A percentile compares a stretch with the other conserved stretches of the same genome.
Conservation (phyloP, 352 stramenopile genomes). For the Globisporangium megalacanthum region DNA sequence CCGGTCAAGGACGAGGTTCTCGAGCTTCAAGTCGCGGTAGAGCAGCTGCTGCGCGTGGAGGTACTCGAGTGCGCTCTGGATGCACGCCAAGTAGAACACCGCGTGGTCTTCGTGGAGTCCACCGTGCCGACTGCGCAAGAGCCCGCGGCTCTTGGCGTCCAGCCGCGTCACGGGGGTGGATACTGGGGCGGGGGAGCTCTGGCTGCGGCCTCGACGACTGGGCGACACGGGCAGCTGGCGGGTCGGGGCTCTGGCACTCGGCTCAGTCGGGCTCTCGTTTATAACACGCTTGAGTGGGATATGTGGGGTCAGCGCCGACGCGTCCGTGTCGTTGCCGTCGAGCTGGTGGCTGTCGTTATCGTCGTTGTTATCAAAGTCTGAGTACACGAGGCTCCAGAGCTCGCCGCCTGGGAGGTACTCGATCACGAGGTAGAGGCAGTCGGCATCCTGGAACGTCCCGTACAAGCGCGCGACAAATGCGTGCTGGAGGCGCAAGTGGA, state of each 20-base stretch:
- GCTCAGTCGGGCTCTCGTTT: neutral
- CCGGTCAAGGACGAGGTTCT: conserved; percentile 85
- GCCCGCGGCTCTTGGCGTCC: conserved; percentile 27
- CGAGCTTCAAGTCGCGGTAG: conserved; percentile 89
- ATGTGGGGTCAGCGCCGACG: conserved; percentile 1
- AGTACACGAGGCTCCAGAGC: conserved; percentile 73
- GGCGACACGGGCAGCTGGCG: neutral
- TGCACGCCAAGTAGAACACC: conserved; percentile 90
- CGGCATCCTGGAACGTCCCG: conserved; percentile 78
- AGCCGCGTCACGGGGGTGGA: conserved; percentile 7
- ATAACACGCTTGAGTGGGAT: neutral
- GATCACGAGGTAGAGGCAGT: conserved; percentile 78
- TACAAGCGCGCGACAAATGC: conserved; percentile 66
- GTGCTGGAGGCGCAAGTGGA: conserved; percentile 63
- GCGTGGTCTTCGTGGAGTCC: conserved; percentile 52
- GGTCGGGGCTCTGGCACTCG: neutral
- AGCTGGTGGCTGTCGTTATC: conserved; percentile 5
- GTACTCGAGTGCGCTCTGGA: conserved; percentile 73
- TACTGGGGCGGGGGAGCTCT: neutral
- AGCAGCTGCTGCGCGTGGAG: conserved; percentile 64
- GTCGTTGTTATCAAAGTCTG: conserved; percentile 30
- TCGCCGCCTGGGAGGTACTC: conserved; percentile 77
- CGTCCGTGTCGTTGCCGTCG: conserved; percentile 4
- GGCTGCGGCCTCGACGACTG: neutral
- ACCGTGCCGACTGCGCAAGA: conserved; percentile 37